A percentile compares a stretch with the other conserved stretches of the same genome.
Conservation (phyloP, 371 early-diverging fungal genomes). For the Modicella reniformis region DNA sequence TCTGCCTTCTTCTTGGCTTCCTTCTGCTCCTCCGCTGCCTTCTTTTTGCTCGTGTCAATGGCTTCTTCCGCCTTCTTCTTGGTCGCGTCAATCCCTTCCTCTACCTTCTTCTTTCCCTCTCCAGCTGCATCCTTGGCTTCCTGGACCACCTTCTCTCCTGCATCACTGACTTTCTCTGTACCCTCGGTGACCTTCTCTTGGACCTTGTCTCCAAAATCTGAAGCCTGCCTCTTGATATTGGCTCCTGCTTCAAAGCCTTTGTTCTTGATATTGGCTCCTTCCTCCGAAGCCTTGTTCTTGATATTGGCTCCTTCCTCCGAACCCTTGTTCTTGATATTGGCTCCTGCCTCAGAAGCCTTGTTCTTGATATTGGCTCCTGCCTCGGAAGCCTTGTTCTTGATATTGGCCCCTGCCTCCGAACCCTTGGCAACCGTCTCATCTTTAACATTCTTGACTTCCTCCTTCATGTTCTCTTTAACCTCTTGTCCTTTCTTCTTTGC, state of each 20-base stretch:
- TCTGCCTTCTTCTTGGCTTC: constrained; percentile 4
- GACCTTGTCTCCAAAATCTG: constrained; percentile 14
- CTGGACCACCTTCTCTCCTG: constrained; percentile 23
- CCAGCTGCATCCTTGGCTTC: constrained; percentile 16
- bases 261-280: constrained; percentile 23
- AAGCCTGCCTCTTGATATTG: constrained; percentile 5
- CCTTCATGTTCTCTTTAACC: constrained; percentile 7
- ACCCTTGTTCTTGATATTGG: constrained; percentile 7
- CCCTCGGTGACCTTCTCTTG: constrained; percentile 29
- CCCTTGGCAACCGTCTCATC: constrained; percentile 10
- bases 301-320: constrained; percentile 3
- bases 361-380: constrained; percentile 8
- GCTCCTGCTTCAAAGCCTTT: constrained; percentile 14
- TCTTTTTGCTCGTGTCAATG: constrained; percentile 1
- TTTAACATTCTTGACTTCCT: constrained; percentile 1
- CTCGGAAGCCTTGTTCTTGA: constrained; percentile 10
- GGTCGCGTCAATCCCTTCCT: constrained; percentile 11
- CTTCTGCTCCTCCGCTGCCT: constrained; percentile 8
- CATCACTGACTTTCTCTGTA: constrained; percentile 27
- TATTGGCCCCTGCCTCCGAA: constrained; percentile 6
- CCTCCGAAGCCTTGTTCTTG: constrained; percentile 19
- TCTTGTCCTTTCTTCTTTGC: constrained; percentile 11
- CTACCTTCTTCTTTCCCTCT: constrained; percentile 10
- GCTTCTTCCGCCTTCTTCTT: constrained; percentile 9
- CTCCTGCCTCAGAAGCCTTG: not conserved